A percentile compares a stretch with the other conserved stretches of the same genome.
phyloP scores from a whole-genome alignment of 2,329 filamentous ascomycete genomes.

The Neopestalotiopsis sp. region DNA sequence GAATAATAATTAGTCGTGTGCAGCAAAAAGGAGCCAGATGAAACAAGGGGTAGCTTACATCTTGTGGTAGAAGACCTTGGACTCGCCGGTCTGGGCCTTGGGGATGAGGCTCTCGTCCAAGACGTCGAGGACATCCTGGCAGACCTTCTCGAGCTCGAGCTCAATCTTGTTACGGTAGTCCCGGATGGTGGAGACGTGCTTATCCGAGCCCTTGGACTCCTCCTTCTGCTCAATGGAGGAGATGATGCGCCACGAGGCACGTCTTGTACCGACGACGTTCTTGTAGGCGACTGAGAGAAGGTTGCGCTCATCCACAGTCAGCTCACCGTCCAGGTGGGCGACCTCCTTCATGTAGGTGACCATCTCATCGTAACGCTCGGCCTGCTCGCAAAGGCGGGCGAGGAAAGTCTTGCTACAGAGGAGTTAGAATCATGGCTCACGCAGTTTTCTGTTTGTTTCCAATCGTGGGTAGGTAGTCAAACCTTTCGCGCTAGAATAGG shows the following conservation, averaged over 20 bases:
- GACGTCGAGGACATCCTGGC: slow-evolving; percentile 96
- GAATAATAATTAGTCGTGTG: slow-evolving; percentile 10
- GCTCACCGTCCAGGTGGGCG: slow-evolving; percentile 82
- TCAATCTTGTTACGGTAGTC: slow-evolving; percentile 99
- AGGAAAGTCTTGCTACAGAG: slow-evolving; percentile 94
- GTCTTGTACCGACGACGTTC: slow-evolving; percentile 98
- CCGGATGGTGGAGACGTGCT: slow-evolving; percentile 92
- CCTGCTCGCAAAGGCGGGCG: slow-evolving; percentile 99
- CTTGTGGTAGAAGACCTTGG: slow-evolving; percentile 99
- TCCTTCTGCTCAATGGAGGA: slow-evolving; percentile 99
- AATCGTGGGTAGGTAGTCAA: slow-evolving; percentile 41
- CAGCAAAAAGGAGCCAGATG: slow-evolving; percentile 10
- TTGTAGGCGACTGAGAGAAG: slow-evolving; percentile 99
- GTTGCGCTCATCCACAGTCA: slow-evolving; percentile 97
- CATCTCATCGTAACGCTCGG: slow-evolving; percentile 99
- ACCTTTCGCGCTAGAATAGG: slow-evolving; percentile 70
- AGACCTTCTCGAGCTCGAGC: slow-evolving; percentile 95
- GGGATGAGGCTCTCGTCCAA: slow-evolving; percentile 93
- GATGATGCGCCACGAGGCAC: slow-evolving; percentile 99
- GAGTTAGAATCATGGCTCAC: slow-evolving; percentile 11
- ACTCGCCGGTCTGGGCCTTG: slow-evolving; percentile 95
- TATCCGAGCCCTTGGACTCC: slow-evolving; percentile 96
- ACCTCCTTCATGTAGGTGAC: slow-evolving; percentile 99
- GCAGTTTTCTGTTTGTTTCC: slow-evolving; percentile 23
- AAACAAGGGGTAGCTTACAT: slow-evolving; percentile 72